Evolutionary conservation across 2,329 filamentous ascomycete genomes (phyloP), one percentile per base, ranked within the genome.

Genomic region (Amesomyces nigricolor): DNA sequence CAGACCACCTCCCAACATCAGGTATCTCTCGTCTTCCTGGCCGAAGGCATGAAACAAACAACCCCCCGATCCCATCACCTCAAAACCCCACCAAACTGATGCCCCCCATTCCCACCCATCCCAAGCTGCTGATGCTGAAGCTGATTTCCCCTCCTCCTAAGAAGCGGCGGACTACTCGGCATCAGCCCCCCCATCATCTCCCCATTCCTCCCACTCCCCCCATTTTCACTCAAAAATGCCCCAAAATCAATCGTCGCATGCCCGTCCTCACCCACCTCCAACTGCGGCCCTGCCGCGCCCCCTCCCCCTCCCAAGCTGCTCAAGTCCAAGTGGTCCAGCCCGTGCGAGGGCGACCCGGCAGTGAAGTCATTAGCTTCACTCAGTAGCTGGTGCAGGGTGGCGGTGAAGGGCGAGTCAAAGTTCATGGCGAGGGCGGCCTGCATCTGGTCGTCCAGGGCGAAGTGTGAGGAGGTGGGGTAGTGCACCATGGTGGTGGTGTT

Each of bases 311-410:
- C 1, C 19, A 47, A 14, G 5, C 5, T 19, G 29, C 29, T 47
- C 44, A 47, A 16, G 7, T 47, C 44, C 13, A 80, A 62, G 40
- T 78, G 73, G 26, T 66, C 68, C 35, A 73, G 63, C 32, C 70
- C 67, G 38, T 71, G 67, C 55, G 67, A 72, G 37, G 68, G 65
- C 26, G 69, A 70, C 2, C 65, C 72, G 58, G 63, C 71, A 9
- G 68, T 71, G 62, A 80, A 76, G 43, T 74, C 67, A 53, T 76
- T 73, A 9, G 73, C 73, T 58, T 85, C 80, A 7, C 79, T 83
- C 17, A 88, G 73, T 58, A 89, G 74, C 62, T 86, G 79, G 60
- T 79, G 81, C 37, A 89, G 76, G 19, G 83, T 81, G 38, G 79
- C 76, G 2, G 82, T 83, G 64, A 86, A 79, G 0, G 84, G 83